phyloP scores from a whole-genome alignment of 2,329 filamentous ascomycete species.

The Neonectria magnoliae region DNA sequence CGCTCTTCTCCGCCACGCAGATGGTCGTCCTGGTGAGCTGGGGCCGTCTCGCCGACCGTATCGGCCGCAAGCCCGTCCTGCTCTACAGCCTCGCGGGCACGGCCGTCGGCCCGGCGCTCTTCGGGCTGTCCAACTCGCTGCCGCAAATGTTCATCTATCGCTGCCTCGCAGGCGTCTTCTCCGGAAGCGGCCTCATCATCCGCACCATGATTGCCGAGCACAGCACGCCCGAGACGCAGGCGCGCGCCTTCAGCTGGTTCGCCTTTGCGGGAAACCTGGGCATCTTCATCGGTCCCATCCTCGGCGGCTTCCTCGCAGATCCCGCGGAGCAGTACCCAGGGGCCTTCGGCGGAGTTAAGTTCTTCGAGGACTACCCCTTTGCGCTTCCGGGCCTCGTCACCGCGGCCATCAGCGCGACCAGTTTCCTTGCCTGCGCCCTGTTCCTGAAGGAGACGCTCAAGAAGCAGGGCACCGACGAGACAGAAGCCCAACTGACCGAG shows the following conservation, averaged over 20 bases:
- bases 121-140: slow-evolving; percentile 74
- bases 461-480: slow-evolving; percentile 27
- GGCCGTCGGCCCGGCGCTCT: slow-evolving; percentile 67
- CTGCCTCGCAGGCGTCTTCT: slow-evolving; percentile 77
- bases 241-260: slow-evolving; percentile 79
- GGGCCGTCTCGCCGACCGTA: slow-evolving; percentile 69
- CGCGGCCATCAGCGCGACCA: slow-evolving; percentile 64
- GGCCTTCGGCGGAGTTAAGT: slow-evolving; percentile 57
- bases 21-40: slow-evolving; percentile 82
- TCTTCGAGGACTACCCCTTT: slow-evolving; percentile 63
- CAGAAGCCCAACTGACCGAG: slow-evolving; percentile 4
- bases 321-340: slow-evolving; percentile 71
- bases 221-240: slow-evolving; percentile 75
- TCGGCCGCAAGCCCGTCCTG: slow-evolving; percentile 78
- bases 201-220: slow-evolving; percentile 82
- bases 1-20: slow-evolving; percentile 78
- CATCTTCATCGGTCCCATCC: slow-evolving; percentile 75
- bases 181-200: slow-evolving; percentile 78
- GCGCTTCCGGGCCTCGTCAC: slow-evolving; percentile 65
- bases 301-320: slow-evolving; percentile 75
- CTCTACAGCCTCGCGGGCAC: slow-evolving; percentile 74
- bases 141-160: slow-evolving; percentile 80
- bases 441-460: slow-evolving; percentile 72
- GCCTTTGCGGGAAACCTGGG: slow-evolving; percentile 80
- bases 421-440: slow-evolving; percentile 61